These are phyloP conservation scores for Rhizophagus sp. DNA, from an alignment of 192 early-diverging fungal genomes.

Conservation along the genomic window DNA sequence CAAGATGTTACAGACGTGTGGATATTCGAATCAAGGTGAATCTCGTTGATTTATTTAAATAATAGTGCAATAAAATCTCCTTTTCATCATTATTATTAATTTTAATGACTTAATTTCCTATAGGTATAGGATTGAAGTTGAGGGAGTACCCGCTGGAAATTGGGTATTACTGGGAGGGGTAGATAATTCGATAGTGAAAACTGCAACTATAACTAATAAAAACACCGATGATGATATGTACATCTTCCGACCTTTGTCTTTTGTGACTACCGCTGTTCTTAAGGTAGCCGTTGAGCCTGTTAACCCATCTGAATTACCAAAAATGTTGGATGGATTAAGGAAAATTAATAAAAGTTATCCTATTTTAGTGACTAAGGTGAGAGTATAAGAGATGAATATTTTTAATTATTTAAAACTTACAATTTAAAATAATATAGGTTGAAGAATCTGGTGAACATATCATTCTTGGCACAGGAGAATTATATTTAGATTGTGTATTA, in stretches of 20 bases:
- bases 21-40: conserved; percentile 80
- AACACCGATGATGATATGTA: conserved; percentile 69
- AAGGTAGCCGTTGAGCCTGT: conserved; percentile 98
- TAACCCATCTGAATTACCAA: conserved; percentile 96
- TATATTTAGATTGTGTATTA: conserved; percentile 95
- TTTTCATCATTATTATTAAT: neutral
- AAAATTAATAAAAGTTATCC: conserved; percentile 97
- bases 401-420: neutral
- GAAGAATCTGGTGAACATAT: conserved; percentile 99
- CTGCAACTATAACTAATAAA: conserved; percentile 86
- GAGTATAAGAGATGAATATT: neutral
- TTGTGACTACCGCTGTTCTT: conserved; percentile 80
- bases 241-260: conserved; percentile 83
- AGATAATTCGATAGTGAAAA: conserved; percentile 90
- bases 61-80: neutral
- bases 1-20: conserved; percentile 71
- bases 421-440: conserved; percentile 39
- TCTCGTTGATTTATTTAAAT: neutral
- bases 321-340: conserved; percentile 95
- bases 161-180: conserved; percentile 95
- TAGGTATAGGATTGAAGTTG: conserved; percentile 82
- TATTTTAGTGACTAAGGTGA: conserved; percentile 76
- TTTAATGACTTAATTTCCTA: neutral
- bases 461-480: conserved; percentile 90
- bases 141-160: conserved; percentile 76